A percentile compares a stretch with the other conserved stretches of the same genome.
phyloP scores from a whole-genome alignment of 257 asterid genomes.

The Salvia splendens region DNA sequence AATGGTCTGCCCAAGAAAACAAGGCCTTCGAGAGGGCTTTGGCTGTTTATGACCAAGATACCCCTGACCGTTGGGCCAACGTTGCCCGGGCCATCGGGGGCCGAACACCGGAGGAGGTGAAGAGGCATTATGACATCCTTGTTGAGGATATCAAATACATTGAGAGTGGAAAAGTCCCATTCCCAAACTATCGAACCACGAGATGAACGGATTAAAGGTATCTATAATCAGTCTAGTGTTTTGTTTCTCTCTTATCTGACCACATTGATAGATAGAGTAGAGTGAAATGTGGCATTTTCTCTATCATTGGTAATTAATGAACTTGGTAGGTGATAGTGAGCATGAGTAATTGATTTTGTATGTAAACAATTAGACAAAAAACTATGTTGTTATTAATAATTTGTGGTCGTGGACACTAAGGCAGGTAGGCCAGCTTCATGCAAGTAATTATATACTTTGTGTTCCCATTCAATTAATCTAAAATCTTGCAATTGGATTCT shows the following conservation, averaged over 20 bases:
- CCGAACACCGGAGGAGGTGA: conserved; percentile 71
- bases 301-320: conserved; percentile 22
- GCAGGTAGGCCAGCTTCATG: conserved; percentile 16
- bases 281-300: conserved; percentile 7
- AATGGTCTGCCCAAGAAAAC: conserved; percentile 74
- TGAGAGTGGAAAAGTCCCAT: conserved; percentile 72
- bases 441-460: conserved; percentile 10
- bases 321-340: conserved; percentile 17
- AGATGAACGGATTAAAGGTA: background rate
- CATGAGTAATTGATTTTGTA: conserved; percentile 1
- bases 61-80: conserved; percentile 83
- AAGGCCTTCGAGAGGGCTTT: conserved; percentile 81
- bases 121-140: conserved; percentile 67
- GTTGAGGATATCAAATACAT: conserved; percentile 60
- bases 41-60: conserved; percentile 68
- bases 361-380: background rate
- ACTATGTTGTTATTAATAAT: background rate
- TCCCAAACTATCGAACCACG: conserved; percentile 59
- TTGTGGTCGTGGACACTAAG: conserved; percentile 17
- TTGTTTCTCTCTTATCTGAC: background rate
- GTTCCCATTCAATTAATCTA: conserved; percentile 8
- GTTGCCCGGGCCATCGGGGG: conserved; percentile 77
- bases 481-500: conserved; percentile 27
- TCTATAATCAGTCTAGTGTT: no score
- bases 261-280: background rate